Conservation (phyloP, 2,329 filamentous ascomycete species). For the Leptodontidium sp. region DNA sequence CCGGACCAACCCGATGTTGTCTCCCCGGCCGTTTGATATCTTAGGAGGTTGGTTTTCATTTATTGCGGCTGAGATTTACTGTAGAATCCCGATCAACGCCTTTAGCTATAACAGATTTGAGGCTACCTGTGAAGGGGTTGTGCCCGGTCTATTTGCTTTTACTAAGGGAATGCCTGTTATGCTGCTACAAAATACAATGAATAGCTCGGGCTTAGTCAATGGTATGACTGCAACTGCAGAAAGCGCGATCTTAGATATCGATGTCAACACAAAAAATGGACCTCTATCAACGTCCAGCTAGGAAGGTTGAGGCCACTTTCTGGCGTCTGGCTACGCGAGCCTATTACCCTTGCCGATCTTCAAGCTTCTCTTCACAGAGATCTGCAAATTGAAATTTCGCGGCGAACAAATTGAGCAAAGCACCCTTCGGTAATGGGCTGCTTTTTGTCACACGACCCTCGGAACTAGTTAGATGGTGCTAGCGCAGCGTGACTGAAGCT, state of each 20-base stretch:
- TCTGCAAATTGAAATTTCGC: constrained; percentile 4
- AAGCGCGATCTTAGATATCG: background rate
- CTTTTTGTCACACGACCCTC: constrained; percentile 1
- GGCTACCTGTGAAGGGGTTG: too few species aligned
- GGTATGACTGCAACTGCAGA: constrained; percentile 1
- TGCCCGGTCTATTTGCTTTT: constrained; percentile 1
- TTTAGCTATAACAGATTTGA: too few species aligned
- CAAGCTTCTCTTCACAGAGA: constrained; percentile 3
- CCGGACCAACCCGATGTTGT: too few species aligned
- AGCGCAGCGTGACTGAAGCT: background rate
- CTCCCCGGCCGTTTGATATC: too few species aligned
- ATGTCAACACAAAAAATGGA: constrained; percentile 9
- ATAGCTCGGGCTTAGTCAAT: constrained; percentile 1
- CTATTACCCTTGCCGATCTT: constrained; percentile 5
- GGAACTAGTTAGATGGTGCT: background rate
- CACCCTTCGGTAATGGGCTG: background rate
- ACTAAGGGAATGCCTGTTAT: constrained; percentile 1
- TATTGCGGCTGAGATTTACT: too few species aligned
- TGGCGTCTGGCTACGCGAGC: background rate
- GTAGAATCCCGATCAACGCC: too few species aligned
- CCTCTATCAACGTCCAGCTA: constrained; percentile 5
- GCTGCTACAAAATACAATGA: constrained; percentile 3
- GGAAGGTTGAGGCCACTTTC: background rate
- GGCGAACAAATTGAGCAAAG: constrained; percentile 1
- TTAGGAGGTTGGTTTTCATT: too few species aligned